These are phyloP conservation scores for Cicer bijugum DNA, from an alignment of 306 rosid species.

Conservation along the genomic window DNA sequence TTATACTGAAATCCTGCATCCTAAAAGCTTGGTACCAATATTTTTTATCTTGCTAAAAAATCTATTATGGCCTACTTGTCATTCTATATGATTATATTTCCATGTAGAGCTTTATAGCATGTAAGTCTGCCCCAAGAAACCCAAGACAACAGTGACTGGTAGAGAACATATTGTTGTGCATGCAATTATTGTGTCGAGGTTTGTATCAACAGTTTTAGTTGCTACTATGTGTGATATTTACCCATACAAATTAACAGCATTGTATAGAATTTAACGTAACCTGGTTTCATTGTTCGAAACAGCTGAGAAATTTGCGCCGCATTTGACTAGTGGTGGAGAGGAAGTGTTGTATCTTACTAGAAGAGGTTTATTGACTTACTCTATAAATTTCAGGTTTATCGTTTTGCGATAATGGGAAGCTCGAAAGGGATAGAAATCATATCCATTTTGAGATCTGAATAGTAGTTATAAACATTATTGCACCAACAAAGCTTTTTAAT, in stretches of 20 bases:
- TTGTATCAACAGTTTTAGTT: not conserved
- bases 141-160: not conserved
- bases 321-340: slow-evolving; percentile 23
- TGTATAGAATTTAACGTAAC: not conserved
- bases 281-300: not conserved
- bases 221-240: not conserved
- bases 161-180: not conserved
- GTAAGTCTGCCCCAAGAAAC: not conserved
- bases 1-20: slow-evolving; percentile 3
- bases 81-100: not conserved
- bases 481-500: not conserved
- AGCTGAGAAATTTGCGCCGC: not conserved
- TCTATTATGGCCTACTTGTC: not conserved
- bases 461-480: not conserved
- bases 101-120: slow-evolving; percentile 5
- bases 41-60: not conserved
- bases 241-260: not conserved
- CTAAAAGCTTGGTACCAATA: not conserved
- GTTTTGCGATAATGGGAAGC: not conserved
- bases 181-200: slow-evolving; percentile 8
- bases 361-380: slow-evolving; percentile 14
- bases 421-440: not conserved
- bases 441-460: slow-evolving; percentile 19
- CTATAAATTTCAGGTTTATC: slow-evolving; percentile 37
- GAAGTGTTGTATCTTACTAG: not conserved